phyloP scores from a whole-genome alignment of 179 eudicot species.

The Silene vulgaris region DNA sequence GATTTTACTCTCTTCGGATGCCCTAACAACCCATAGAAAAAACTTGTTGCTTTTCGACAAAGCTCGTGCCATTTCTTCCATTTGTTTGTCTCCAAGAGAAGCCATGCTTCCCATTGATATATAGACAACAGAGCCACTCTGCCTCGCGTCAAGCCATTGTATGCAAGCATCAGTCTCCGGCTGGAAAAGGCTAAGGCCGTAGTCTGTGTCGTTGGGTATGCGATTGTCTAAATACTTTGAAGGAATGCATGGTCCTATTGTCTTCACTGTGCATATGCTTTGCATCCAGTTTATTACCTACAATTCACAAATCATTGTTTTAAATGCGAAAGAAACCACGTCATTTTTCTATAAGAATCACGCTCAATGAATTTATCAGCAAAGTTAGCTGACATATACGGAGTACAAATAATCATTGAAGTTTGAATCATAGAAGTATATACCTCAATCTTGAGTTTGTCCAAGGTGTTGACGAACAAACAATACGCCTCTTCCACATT shows the following conservation, averaged over 20 bases:
- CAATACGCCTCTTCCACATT: neutral
- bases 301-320: neutral
- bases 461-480: conserved; percentile 14
- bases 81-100: conserved; percentile 25
- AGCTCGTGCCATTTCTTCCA: conserved; percentile 30
- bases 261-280: conserved; percentile 18
- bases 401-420: too few species aligned
- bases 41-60: conserved; percentile 17
- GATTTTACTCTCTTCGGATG: conserved; percentile 26
- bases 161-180: conserved; percentile 27
- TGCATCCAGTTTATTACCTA: conserved; percentile 26
- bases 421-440: too few species aligned
- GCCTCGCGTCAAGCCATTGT: conserved; percentile 29
- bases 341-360: too few species aligned
- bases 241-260: conserved; percentile 41
- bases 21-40: conserved; percentile 38
- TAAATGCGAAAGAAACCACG: too few species aligned
- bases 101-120: conserved; percentile 39
- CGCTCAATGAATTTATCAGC: too few species aligned
- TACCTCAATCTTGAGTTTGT: neutral
- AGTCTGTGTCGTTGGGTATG: conserved; percentile 30
- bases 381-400: too few species aligned
- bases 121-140: conserved; percentile 28
- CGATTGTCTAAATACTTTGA: conserved; percentile 35
- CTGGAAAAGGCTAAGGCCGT: conserved; percentile 29